Evolutionary conservation across 192 early-diverging fungal genomes (phyloP), one percentile per base, ranked within the genome.

Genomic region (Gamsiella multidivaricata): DNA sequence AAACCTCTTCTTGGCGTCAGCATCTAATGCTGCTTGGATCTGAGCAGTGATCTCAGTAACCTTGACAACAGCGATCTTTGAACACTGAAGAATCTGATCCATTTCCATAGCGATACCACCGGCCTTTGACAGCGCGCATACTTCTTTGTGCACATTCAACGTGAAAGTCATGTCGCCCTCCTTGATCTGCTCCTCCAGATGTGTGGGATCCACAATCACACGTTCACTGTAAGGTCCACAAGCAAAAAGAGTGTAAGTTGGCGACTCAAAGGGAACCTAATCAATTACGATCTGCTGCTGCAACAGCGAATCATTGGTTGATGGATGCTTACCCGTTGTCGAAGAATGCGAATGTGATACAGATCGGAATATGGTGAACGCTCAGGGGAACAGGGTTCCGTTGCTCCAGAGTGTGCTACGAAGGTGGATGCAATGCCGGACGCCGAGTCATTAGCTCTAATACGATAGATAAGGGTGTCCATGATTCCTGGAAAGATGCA

Each of bases 291-390:
- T n/a, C n/a, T n/a, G n/a, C n/a, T n/a, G n/a, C n/a, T n/a, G n/a
- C n/a, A n/a, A n/a, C n/a, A n/a, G n/a, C n/a, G n/a, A 36, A 49
- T 20, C 10, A 57, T 25, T 17, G 54, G 34, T 3, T 5, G 1
- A 6, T 58, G 17, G 5, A 47, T 41, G 53, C 81, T 52, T 84
- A 92, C 91, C 91, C 94, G 9, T 85, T 83, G 47, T 93, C 91
- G 81, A 97, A 96, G 71, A 99, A 94, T 2, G 87, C 94, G 85
- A 99, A 98, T 36, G 96, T 89, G 25, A 94, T 85, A 69, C 93
- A 96, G 18, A 98, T 91, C 31, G 98, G 98, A 56, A 95, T 92
- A 81, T 99, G 97, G 66, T 98, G 95, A 22, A 99, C 86, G 69
- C 93, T 95, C 33, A 99, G 84, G 7, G 98, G 95, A 32, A 99